Evolutionary conservation across 2,329 filamentous ascomycete genomes (phyloP), one percentile per base, ranked within the genome.

Genomic region (Sclerotinia spermophila): DNA sequence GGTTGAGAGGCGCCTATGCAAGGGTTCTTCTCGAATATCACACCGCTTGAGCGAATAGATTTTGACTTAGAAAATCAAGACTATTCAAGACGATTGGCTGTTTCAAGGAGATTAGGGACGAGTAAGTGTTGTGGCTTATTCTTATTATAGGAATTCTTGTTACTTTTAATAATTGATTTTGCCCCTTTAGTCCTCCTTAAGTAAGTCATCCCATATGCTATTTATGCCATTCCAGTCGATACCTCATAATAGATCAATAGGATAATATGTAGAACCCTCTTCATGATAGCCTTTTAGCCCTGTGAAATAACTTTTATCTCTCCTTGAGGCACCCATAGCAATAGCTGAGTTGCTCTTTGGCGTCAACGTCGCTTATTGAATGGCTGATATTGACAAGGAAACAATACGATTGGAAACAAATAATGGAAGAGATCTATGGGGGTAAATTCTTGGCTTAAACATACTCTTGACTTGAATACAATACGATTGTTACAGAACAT

Each of bases 1-100:
- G 40, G 30, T 11, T n/a, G 30, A n/a, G 61, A 45, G 67, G 67
- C 67, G 67, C 67, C 67, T 62, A 62, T 68, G 55, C 67, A 68
- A 62, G 67, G 67, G 33, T 53, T 53, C 38, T 44, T 67, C 24
- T 44, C 33, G 51, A 65, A 53, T 40, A 65, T 65, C 62, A 65
- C 62, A 65, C 62, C 62, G 62, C 62, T 65, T 53, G 33, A 65
- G 45, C 61, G 45, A 65, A 65, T 65, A 30, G 45, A 53, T 53
- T 58, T 59, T 15, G 61, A 65, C 45, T 7, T 27, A 45, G 38
- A 53, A 53, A 19, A 21, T 35, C 61, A 51, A 27, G 61, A 51
- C 15, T 24, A 38, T 64, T 51, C 61, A 64, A 51, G 44, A 38
- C 40, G 53, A 68, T 68, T 68, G 66, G 66, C 17, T 35, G 53